Percentiles rank a stretch among this genome's conserved stretches.
Evolutionary conservation across 176 grass and related monocot species (phyloP).

Genomic region (Avena atlantica): DNA sequence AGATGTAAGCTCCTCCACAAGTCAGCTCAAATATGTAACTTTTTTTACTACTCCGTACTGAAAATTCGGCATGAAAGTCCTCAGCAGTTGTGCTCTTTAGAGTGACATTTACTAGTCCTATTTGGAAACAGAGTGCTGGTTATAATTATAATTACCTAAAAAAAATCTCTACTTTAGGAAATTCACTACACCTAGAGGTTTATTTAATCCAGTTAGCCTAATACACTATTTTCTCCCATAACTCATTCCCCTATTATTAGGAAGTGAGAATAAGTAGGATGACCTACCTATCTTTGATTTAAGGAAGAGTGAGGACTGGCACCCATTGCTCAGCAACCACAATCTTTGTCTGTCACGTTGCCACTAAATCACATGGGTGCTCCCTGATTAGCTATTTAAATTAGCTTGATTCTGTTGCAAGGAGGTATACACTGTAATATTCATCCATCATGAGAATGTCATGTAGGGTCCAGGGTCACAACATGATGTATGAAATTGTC

Average conservation of each 20-base stretch:
- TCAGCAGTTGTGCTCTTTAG: slow-evolving; percentile 28
- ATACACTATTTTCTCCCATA: neutral
- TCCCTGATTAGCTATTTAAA: neutral
- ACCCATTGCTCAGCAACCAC: neutral
- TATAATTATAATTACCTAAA: slow-evolving; percentile 24
- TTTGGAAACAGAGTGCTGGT: slow-evolving; percentile 12
- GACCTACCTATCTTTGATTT: neutral
- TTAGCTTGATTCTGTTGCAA: slow-evolving; percentile 11
- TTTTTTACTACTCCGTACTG: neutral
- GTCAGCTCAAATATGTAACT: slow-evolving; percentile 35
- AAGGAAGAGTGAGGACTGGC: slow-evolving; percentile 9
- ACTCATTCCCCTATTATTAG: neutral
- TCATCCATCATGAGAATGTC: neutral
- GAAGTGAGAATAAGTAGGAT: neutral
- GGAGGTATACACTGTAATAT: neutral
- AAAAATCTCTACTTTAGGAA: neutral
- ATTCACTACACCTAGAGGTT: slow-evolving; percentile 26
- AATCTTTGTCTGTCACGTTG: neutral
- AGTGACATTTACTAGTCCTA: slow-evolving; percentile 26
- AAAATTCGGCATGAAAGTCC: slow-evolving; percentile 13
- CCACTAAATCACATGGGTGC: neutral
- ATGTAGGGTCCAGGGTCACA: slow-evolving; percentile 9
- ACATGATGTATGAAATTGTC: neutral
- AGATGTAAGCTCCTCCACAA: slow-evolving; percentile 73
- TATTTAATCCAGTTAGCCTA: slow-evolving; percentile 11